Evolutionary conservation across 2,329 filamentous ascomycete species (phyloP).

Genomic region (Epichloe uncinata): DNA sequence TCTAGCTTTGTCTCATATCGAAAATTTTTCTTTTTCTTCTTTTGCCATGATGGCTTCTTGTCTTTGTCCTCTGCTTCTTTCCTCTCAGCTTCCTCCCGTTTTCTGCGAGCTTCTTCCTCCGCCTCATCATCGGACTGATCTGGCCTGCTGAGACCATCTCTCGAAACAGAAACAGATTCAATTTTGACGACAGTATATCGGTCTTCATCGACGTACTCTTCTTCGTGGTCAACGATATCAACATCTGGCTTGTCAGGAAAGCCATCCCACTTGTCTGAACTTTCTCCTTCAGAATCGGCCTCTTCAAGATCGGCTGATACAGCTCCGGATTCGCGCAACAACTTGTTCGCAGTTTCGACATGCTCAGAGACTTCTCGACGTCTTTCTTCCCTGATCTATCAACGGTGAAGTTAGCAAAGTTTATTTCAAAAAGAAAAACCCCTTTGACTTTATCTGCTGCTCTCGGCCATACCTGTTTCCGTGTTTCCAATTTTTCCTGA

Average conservation of each 20-base stretch:
- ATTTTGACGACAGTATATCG: constrained; percentile 91
- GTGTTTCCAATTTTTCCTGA: constrained; percentile 59
- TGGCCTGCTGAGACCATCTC: constrained; percentile 53
- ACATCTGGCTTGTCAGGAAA: constrained; percentile 38
- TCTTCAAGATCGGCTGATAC: constrained; percentile 27
- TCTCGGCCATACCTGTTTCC: constrained; percentile 53
- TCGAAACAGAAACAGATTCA: constrained; percentile 70
- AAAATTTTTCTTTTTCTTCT: constrained; percentile 84
- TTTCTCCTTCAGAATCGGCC: constrained; percentile 25
- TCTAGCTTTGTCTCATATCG: constrained; percentile 84
- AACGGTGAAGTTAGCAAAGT: neutral
- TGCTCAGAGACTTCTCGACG: constrained; percentile 72
- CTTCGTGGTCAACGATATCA: constrained; percentile 60
- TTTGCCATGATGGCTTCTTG: constrained; percentile 25
- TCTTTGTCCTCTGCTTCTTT: constrained; percentile 17
- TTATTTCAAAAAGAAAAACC: neutral
- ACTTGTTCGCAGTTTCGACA: constrained; percentile 59
- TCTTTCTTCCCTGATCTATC: constrained; percentile 69
- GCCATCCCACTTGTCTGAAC: constrained; percentile 50
- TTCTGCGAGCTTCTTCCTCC: constrained; percentile 13
- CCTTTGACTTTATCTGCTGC: neutral
- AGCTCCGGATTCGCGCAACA: constrained; percentile 48
- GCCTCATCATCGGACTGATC: constrained; percentile 25
- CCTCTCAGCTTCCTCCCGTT: constrained; percentile 15
- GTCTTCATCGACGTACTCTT: constrained; percentile 94